These are phyloP conservation scores for Flaveria bidentis DNA, from an alignment of 129 eudicot genomes.

Conservation along the genomic window DNA sequence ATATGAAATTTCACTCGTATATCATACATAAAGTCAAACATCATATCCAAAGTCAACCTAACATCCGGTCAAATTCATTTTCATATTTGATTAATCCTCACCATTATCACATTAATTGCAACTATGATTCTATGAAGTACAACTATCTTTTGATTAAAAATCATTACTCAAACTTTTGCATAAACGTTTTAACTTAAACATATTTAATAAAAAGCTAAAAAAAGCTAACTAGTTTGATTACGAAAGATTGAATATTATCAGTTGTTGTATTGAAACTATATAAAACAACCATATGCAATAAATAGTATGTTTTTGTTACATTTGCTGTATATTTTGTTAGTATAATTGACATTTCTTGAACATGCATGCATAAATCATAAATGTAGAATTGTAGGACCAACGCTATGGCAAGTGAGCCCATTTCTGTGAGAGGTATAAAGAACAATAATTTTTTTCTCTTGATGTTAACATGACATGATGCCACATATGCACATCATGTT, in stretches of 20 bases:
- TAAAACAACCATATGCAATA: too few relatives aligned
- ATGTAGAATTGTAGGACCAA: constrained; percentile 8
- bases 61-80: not conserved
- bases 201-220: too few relatives aligned
- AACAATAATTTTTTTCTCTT: not conserved
- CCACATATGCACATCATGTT: constrained; percentile 5
- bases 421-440: not conserved
- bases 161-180: not conserved
- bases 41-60: not conserved
- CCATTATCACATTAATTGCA: not conserved
- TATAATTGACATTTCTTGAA: not conserved
- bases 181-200: too few relatives aligned
- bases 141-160: not conserved
- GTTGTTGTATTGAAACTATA: too few relatives aligned
- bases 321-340: not conserved
- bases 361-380: not conserved
- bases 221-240: too few relatives aligned
- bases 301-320: not conserved
- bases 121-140: not conserved
- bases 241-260: too few relatives aligned
- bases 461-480: constrained; percentile 1
- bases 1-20: not conserved
- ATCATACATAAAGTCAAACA: constrained; percentile 16
- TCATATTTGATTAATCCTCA: not conserved
- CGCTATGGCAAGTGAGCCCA: not conserved